Base-by-base conservation (phyloP, 257 asterid genomes). In the Marsdenia floribunda region DNA sequence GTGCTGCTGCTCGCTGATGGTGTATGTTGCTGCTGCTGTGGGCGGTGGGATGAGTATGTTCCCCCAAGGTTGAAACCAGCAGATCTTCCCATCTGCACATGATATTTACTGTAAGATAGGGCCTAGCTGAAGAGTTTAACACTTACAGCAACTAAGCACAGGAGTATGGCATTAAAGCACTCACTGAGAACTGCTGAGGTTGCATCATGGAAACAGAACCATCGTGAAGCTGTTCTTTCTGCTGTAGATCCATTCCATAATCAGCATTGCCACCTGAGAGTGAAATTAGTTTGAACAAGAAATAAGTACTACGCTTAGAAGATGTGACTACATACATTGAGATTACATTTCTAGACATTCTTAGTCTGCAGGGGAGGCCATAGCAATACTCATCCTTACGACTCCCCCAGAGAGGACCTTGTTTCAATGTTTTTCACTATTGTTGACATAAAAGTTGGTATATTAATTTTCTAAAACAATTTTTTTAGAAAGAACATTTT, bases 21-120 rank as follows among this genome's bases (percentile, higher is more conserved):
- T 75, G 84, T 79, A 87, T 88, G 96, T 77, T 90, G 94, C 52
- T 86, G 98, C 86, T 87, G 98, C 76, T 90, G 99, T 71, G 95
- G 92, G 66, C 98, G 91, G 77, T 89, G 97, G 46, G 99, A 82
- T 57, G 98, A 81, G 81, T 83, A 95, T 61, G 96, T 81, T 68
- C 93, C 91, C 83, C 99, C 98, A 80, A 92, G 78, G 82, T 85
- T 92, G 84, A 89, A 93, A 84, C 99, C 96, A 85, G 96, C 72
- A 73, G 99, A 92, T 71, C 97, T 88, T 60, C 97, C 99, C 91
- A 95, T 88, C 99, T 95, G 88, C 75, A 83, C 66, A 77, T 44
- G 57, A 78, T 21, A 78, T 40, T 33, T 26, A 72, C 57, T 37
- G 73, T 38, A 42, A 68, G 35, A 57, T 1, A 68, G 60, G 21